A percentile compares a stretch with the other conserved stretches of the same genome.
phyloP scores from a whole-genome alignment of 2,329 filamentous ascomycete genomes.

The Erysiphe neolycopersici region DNA sequence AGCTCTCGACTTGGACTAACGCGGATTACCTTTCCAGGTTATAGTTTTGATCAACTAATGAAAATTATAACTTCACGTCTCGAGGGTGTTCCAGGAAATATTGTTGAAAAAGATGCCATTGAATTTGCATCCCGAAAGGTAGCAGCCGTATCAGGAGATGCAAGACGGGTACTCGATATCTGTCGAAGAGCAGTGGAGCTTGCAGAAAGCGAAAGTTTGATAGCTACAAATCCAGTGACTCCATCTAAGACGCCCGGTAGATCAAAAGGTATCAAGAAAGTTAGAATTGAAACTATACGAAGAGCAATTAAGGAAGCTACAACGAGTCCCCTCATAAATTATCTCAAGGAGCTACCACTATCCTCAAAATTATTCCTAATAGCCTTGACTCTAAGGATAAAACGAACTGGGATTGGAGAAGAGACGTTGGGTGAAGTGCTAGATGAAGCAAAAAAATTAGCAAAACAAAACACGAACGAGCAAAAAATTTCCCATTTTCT shows the following conservation, averaged over 20 bases:
- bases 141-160: slow-evolving; percentile 84
- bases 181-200: slow-evolving; percentile 87
- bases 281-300: slow-evolving; percentile 84
- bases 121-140: slow-evolving; percentile 95
- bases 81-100: slow-evolving; percentile 60
- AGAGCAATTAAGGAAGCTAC: slow-evolving; percentile 89
- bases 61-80: slow-evolving; percentile 89
- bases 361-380: slow-evolving; percentile 65
- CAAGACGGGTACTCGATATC: slow-evolving; percentile 75
- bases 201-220: slow-evolving; percentile 43
- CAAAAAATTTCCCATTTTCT: slow-evolving; percentile 32
- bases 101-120: slow-evolving; percentile 79
- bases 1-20: slow-evolving; percentile 73
- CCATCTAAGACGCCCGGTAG: slow-evolving; percentile 29
- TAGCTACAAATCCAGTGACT: slow-evolving; percentile 21
- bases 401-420: slow-evolving; percentile 65
- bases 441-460: slow-evolving; percentile 55
- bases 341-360: slow-evolving; percentile 57
- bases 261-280: slow-evolving; percentile 20
- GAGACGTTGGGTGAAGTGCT: slow-evolving; percentile 71
- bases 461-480: slow-evolving; percentile 29
- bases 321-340: slow-evolving; percentile 72
- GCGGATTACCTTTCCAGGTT: slow-evolving; percentile 87
- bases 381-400: slow-evolving; percentile 50
- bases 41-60: slow-evolving; percentile 93